These are phyloP conservation scores for Lasiodiplodia sp. DNA, from an alignment of 2,329 filamentous ascomycete species.

Conservation along the genomic window DNA sequence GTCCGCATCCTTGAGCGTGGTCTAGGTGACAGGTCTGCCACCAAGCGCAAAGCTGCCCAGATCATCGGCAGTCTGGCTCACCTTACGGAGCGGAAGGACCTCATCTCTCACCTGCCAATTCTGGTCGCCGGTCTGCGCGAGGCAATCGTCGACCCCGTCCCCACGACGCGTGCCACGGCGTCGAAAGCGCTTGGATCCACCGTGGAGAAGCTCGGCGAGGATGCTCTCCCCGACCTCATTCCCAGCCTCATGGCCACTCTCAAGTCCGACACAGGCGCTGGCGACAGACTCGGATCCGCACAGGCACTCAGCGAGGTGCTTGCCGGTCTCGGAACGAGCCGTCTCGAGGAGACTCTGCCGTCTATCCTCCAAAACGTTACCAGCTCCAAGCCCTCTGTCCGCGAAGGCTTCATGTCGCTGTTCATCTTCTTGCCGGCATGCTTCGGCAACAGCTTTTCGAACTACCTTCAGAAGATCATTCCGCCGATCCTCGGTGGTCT, in stretches of 20 bases:
- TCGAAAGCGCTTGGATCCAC: constrained; percentile 94
- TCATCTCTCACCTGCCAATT: constrained; percentile 88
- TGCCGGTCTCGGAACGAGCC: constrained; percentile 88
- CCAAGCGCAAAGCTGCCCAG: constrained; percentile 94
- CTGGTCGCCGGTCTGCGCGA: constrained; percentile 88
- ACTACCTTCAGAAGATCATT: constrained; percentile 94
- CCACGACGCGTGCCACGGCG: constrained; percentile 92
- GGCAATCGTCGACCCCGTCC: constrained; percentile 93
- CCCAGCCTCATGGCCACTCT: constrained; percentile 97
- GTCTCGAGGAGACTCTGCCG: constrained; percentile 93
- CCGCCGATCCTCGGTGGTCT: constrained; percentile 92
- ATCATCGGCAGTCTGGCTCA: constrained; percentile 98
- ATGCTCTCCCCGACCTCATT: constrained; percentile 94
- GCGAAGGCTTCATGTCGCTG: constrained; percentile 98
- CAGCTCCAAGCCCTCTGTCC: constrained; percentile 86
- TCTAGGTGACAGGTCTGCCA: constrained; percentile 86
- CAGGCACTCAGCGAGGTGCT: constrained; percentile 97
- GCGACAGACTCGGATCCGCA: constrained; percentile 92
- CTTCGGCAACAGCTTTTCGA: constrained; percentile 97
- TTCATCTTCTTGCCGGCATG: constrained; percentile 99
- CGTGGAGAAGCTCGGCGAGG: constrained; percentile 98
- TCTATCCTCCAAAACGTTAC: constrained; percentile 96
- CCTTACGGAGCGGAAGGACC: constrained; percentile 93
- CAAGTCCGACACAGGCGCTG: constrained; percentile 95
- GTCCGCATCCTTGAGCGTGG: constrained; percentile 95